Percentiles rank a stretch among this genome's conserved stretches.
These are phyloP conservation scores for Brassica balearica DNA, from an alignment of 441 rosid species.

Conservation along the genomic window DNA sequence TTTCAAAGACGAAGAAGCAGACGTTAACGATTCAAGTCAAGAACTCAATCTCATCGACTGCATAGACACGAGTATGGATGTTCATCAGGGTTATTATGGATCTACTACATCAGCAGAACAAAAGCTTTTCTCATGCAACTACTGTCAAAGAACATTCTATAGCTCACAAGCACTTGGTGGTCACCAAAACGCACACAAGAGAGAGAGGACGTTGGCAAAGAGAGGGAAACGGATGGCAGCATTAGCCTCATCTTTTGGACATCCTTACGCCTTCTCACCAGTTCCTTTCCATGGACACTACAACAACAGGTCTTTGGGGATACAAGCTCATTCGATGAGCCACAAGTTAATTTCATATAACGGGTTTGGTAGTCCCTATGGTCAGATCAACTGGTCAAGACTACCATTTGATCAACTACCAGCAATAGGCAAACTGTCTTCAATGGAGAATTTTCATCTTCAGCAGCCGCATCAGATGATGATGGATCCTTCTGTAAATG, in stretches of 20 bases:
- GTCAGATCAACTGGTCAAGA: constrained; percentile 54
- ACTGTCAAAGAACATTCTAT: constrained; percentile 82
- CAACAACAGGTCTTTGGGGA: constrained; percentile 64
- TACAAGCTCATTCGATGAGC: constrained; percentile 73
- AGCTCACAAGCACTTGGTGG: constrained; percentile 95
- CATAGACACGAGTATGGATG: constrained; percentile 46
- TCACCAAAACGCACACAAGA: constrained; percentile 91
- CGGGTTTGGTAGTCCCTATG: constrained; percentile 53
- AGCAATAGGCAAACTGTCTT: constrained; percentile 58
- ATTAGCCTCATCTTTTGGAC: constrained; percentile 56
- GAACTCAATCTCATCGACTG: constrained; percentile 75
- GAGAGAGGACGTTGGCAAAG: constrained; percentile 80
- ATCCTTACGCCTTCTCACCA: constrained; percentile 63
- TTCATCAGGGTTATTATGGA: constrained; percentile 29
- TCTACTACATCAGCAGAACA: constrained; percentile 47
- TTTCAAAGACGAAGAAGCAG: constrained; percentile 37
- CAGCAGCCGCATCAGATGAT: constrained; percentile 19
- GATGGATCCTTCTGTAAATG: constrained; percentile 28
- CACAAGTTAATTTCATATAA: constrained; percentile 59
- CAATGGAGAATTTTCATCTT: constrained; percentile 46
- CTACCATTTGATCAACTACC: constrained; percentile 64
- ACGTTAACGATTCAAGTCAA: constrained; percentile 29
- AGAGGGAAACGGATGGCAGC: constrained; percentile 61
- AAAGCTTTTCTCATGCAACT: constrained; percentile 80
- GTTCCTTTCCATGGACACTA: constrained; percentile 60